phyloP scores from a whole-genome alignment of 2,329 filamentous ascomycete species.

The Epichloe bromicola region DNA sequence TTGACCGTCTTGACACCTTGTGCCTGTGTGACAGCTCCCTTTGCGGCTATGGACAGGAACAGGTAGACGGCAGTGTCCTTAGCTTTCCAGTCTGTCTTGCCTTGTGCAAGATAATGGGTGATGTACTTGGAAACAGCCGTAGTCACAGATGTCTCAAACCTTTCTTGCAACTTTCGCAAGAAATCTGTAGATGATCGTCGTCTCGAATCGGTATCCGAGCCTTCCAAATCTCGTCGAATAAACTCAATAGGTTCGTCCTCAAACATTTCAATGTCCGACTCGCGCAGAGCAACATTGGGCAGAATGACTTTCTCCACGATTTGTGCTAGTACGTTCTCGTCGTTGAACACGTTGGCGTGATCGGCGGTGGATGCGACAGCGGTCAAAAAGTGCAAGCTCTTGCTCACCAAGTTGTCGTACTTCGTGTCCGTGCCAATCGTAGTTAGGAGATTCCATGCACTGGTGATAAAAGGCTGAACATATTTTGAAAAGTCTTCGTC shows the following conservation, averaged over 20 bases:
- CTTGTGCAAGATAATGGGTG: conserved; percentile 70
- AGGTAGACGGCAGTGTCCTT: conserved; percentile 98
- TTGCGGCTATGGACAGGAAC: conserved; percentile 86
- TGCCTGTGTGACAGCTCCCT: conserved; percentile 72
- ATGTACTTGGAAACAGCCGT: conserved; percentile 80
- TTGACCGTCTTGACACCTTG: conserved; percentile 90
- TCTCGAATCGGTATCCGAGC: conserved; percentile 89
- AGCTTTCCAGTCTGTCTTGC: conserved; percentile 80
- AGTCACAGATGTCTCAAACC: conserved; percentile 77
- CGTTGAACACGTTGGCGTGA: conserved; percentile 78
- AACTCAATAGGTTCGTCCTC: conserved; percentile 99
- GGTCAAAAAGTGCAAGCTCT: conserved; percentile 86
- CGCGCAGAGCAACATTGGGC: conserved; percentile 81
- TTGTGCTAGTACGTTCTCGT: conserved; percentile 63
- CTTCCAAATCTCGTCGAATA: conserved; percentile 87
- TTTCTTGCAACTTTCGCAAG: conserved; percentile 73
- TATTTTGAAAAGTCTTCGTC: conserved; percentile 82
- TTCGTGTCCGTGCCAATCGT: conserved; percentile 77
- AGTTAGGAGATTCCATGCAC: conserved; percentile 83
- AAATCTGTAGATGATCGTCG: conserved; percentile 91
- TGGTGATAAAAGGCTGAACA: conserved; percentile 73
- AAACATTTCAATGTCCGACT: conserved; percentile 90
- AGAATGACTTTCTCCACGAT: conserved; percentile 94
- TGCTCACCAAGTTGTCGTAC: conserved; percentile 89
- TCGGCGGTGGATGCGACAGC: conserved; percentile 67